Base-by-base conservation (phyloP, 2,329 filamentous ascomycete species). In the Lachnellula cervina region DNA sequence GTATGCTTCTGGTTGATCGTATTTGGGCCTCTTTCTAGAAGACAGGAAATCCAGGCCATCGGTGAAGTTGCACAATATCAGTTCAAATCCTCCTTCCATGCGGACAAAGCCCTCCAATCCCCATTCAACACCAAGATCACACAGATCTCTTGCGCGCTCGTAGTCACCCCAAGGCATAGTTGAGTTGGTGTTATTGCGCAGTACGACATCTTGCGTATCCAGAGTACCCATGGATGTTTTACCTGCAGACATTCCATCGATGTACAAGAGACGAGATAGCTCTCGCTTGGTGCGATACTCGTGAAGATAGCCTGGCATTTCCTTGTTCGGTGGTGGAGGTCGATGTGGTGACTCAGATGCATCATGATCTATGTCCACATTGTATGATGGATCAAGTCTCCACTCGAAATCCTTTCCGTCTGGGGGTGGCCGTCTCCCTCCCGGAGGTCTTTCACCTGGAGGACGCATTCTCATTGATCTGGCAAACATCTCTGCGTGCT, bases 81-180 rank as follows among this genome's bases (percentile, higher is more conserved):
- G 76, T 68, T 90, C 87, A 61, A 89, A 89, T 0, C 87, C 87
- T 17, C 79, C 77, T 65, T 90, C 87, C 77, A 85, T 85, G 11
- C 86, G 78, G 2, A 89, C 69, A 21, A 88, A 74, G 0, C 83
- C 84, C 62, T 88, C 81, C n/a, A 88, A 75, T 9, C 80, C 80
- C 84, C 68, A 81, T 52, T 63, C 69, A 56, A 45, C 69, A 9
- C 80, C 76, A 9, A 86, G 62, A 0, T 76, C 69, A 67, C 87
- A 90, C 1, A 88, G 69, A 1, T 75, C 73, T 1, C 62, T 49
- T 0, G 84, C 85, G 6, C 86, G 80, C 2, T 70, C 67, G 5
- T 58, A 62, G 52, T 89, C 85, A 45, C 71, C 72, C 60, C 74
- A 71, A n/a, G 61, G 55, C 7, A n/a, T 42, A 13, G 32, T 45